Evolutionary conservation across 345 rosid species (phyloP), one percentile per base, ranked within the genome.

Genomic region (Populus tremula): DNA sequence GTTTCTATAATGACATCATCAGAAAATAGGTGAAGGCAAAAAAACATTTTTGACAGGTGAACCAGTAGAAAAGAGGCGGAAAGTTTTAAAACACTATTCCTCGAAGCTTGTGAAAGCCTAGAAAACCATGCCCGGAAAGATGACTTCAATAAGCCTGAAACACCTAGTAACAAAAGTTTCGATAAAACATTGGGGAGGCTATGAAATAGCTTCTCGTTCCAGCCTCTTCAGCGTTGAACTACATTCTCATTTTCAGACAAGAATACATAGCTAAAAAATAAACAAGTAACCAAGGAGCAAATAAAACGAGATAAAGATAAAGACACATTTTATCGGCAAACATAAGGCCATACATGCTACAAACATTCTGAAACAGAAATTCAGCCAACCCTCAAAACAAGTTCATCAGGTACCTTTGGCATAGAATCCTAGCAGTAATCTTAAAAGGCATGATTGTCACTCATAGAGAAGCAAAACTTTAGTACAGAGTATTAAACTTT

Each of bases 211-310:
- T 18, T 31, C 74, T 43, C 43, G 54, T 43, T 77, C 18, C 16
- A 36, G 41, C 70, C 45, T 21, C 54, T 45, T 43, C 74, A 43
- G 47, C 74, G 31, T 27, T 43, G 27, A 43, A 39, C 65, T 64
- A 6, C 13, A 18, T 18, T 63, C 65, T 75, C 62, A 61, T 33
- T 80, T 75, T 64, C 36, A 38, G 73, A 38, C 82, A 82, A 69
- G 43, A 84, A 70, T 35, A 27, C 73, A 76, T 61, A 36, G 66
- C 56, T 59, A 35, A 53, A 59, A 72, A 77, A 67, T 73, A 84
- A 45, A 80, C 80, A 64, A 67, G 50, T 69, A 67, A 77, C 11
- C 31, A 14, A 8, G 14, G 70, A 71, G 74, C 20, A 66, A 74
- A 45, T 49, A 76, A 14, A 74, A 45, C 20, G n/a, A 73, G 53